Percentiles rank a stretch among this genome's conserved stretches.
Conservation (phyloP, 345 rosid genomes). For the Arabis alpina region DNA sequence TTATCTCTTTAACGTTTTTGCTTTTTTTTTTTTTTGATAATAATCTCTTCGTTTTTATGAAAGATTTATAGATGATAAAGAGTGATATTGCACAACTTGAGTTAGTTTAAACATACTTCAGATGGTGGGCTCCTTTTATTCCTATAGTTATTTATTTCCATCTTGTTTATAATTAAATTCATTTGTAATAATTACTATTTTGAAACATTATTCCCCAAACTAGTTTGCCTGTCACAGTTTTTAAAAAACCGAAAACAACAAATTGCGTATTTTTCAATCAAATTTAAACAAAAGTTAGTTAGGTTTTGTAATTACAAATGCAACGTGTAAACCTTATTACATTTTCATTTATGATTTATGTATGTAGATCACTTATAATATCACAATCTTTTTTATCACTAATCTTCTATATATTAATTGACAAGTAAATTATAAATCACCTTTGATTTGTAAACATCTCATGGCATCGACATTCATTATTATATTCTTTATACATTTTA, state of each 20-base stretch:
- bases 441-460: too few species aligned
- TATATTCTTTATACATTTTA: too few species aligned
- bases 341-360: too few species aligned
- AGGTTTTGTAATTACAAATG: neutral
- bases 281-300: neutral
- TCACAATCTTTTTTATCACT: too few species aligned
- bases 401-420: too few species aligned
- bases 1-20: neutral
- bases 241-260: neutral
- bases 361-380: too few species aligned
- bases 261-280: conserved; percentile 2
- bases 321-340: too few species aligned
- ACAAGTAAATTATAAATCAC: too few species aligned
- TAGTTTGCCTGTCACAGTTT: neutral
- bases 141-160: conserved; percentile 16
- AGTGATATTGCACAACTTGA: conserved; percentile 10
- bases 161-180: conserved; percentile 16
- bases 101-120: conserved; percentile 3
- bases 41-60: conserved; percentile 7
- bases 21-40: neutral
- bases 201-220: neutral
- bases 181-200: neutral
- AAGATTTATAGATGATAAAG: neutral
- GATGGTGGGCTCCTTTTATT: conserved; percentile 11
- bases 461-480: too few species aligned